These are phyloP conservation scores for Trichoderma pleuroti DNA, from an alignment of 2,329 filamentous ascomycete species.

Conservation along the genomic window DNA sequence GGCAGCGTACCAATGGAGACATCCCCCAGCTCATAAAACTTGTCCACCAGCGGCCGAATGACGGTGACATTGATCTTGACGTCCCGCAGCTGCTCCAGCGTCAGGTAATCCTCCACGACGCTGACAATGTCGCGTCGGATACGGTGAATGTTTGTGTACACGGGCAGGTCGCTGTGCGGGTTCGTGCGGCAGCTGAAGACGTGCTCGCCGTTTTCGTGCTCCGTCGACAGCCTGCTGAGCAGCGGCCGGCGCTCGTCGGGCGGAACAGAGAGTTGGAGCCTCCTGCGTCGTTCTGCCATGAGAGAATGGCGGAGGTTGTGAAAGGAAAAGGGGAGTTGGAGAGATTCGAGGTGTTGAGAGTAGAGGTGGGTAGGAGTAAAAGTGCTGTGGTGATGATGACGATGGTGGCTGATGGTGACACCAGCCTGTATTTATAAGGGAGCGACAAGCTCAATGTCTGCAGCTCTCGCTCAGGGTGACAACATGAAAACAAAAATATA, in stretches of 20 bases:
- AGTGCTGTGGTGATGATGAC: neutral
- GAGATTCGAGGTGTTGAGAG: neutral
- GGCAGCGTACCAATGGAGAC: slow-evolving; percentile 62
- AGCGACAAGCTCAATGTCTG: neutral
- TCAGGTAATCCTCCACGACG: slow-evolving; percentile 61
- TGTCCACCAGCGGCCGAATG: slow-evolving; percentile 77
- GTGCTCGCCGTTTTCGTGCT: slow-evolving; percentile 30
- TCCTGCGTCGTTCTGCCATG: slow-evolving; percentile 28
- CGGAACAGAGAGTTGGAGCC: slow-evolving; percentile 31
- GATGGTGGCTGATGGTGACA: neutral
- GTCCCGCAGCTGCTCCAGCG: slow-evolving; percentile 72
- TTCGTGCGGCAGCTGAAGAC: slow-evolving; percentile 55
- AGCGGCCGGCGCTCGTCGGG: slow-evolving; percentile 36
- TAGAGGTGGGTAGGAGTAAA: neutral
- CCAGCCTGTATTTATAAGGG: neutral
- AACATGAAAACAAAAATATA: neutral
- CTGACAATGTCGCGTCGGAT: slow-evolving; percentile 62
- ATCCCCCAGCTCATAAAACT: slow-evolving; percentile 74
- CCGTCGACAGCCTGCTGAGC: slow-evolving; percentile 33
- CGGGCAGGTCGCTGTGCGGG: slow-evolving; percentile 60
- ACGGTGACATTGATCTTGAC: slow-evolving; percentile 78
- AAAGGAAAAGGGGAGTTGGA: neutral
- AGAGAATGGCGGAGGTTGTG: neutral
- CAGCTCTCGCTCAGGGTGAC: neutral
- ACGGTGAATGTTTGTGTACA: slow-evolving; percentile 75